These are phyloP conservation scores for Solanum paucissectum DNA, from an alignment of 257 asterid species.

Conservation along the genomic window DNA sequence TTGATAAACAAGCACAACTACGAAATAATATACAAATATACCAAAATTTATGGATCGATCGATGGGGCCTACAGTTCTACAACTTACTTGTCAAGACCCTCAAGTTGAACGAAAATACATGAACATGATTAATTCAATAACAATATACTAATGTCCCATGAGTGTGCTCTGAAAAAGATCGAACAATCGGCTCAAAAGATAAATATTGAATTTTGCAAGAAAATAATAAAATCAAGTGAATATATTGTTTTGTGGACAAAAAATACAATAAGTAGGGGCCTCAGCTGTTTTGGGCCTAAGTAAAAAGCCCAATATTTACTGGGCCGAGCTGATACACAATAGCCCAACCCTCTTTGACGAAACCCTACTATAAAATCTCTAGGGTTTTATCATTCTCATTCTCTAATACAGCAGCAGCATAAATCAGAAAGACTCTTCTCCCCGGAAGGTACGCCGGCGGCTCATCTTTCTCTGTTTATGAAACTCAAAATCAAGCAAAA, in stretches of 20 bases:
- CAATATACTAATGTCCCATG: not conserved
- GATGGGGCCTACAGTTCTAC: fast-evolving
- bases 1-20: not conserved
- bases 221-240: not conserved
- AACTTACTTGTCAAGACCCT: not conserved
- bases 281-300: not conserved
- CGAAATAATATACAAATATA: too few relatives aligned
- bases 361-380: not conserved
- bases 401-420: not conserved
- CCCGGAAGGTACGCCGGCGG: not conserved
- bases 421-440: not conserved
- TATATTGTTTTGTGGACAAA: not conserved
- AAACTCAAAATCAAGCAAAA: not conserved
- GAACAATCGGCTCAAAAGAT: not conserved
- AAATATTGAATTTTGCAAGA: too few relatives aligned
- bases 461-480: not conserved
- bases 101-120: not conserved
- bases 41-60: not conserved
- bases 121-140: not conserved
- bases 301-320: not conserved
- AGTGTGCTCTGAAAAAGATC: not conserved
- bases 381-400: not conserved
- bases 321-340: not conserved
- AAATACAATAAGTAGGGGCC: not conserved
- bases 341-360: not conserved